Evolutionary conservation across 2,329 filamentous ascomycete species (phyloP).

Genomic region (Aspergillus persii): DNA sequence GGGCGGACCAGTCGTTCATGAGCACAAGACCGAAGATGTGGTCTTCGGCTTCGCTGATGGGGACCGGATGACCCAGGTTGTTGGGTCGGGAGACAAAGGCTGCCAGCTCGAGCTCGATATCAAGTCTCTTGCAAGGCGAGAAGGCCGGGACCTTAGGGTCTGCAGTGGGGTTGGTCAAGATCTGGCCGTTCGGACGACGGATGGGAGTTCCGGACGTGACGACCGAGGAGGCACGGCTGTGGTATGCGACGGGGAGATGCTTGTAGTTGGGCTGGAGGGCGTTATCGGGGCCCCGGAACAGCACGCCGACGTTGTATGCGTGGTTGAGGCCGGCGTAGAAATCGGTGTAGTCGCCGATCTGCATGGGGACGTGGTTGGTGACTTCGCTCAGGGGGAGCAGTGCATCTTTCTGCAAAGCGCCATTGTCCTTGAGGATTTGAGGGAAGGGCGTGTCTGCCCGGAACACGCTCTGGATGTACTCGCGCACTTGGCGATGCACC

Average conservation of each 20-base stretch:
- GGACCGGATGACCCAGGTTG: slow-evolving; percentile 61
- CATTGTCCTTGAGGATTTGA: slow-evolving; percentile 62
- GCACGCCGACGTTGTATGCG: slow-evolving; percentile 67
- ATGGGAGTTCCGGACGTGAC: slow-evolving; percentile 73
- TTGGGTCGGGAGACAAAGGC: slow-evolving; percentile 69
- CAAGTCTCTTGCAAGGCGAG: slow-evolving; percentile 63
- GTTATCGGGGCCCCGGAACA: slow-evolving; percentile 71
- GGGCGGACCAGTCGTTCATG: slow-evolving; percentile 84
- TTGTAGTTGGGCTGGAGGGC: slow-evolving; percentile 79
- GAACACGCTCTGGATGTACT: slow-evolving; percentile 67
- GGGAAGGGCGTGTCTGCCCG: slow-evolving; percentile 58
- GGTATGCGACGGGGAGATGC: slow-evolving; percentile 78
- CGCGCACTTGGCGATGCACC: slow-evolving; percentile 66
- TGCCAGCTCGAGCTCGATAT: slow-evolving; percentile 78
- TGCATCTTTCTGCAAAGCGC: slow-evolving; percentile 54
- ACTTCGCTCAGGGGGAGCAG: slow-evolving; percentile 60
- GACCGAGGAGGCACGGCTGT: slow-evolving; percentile 72
- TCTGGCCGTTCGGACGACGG: slow-evolving; percentile 71
- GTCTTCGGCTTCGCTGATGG: slow-evolving; percentile 63
- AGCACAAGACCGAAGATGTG: slow-evolving; percentile 76
- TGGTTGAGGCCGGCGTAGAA: slow-evolving; percentile 82
- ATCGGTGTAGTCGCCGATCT: slow-evolving; percentile 80
- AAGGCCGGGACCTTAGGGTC: slow-evolving; percentile 63
- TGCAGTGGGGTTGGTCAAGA: slow-evolving; percentile 62
- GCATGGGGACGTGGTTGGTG: slow-evolving; percentile 69